Conservation (phyloP, 2,329 filamentous ascomycete genomes). For the Orbilia brochopaga region DNA sequence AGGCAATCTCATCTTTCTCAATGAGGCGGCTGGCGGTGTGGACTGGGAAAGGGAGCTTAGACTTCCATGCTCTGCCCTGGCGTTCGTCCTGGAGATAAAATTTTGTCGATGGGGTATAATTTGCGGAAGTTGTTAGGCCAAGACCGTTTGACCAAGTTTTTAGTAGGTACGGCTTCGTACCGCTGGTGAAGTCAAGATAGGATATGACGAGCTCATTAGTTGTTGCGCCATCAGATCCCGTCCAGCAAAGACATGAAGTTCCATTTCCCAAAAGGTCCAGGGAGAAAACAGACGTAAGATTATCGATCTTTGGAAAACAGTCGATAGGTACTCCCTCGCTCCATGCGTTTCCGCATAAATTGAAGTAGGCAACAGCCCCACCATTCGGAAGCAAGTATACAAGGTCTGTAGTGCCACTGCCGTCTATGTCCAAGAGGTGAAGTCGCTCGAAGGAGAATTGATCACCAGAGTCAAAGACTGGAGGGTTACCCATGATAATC, state of each 20-base stretch:
- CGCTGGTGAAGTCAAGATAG: constrained; percentile 45
- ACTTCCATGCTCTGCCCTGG: constrained; percentile 29
- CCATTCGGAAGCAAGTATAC: constrained; percentile 18
- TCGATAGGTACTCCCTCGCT: not conserved
- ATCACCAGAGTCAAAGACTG: constrained; percentile 51
- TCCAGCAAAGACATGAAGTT: constrained; percentile 36
- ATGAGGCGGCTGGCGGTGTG: constrained; percentile 17
- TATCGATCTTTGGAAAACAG: constrained; percentile 23
- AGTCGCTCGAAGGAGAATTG: constrained; percentile 10
- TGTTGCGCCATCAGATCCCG: not conserved
- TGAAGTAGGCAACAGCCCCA: constrained; percentile 13
- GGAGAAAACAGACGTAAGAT: not conserved
- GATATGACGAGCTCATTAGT: too few relatives aligned
- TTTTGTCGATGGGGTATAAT: constrained; percentile 39
- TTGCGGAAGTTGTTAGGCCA: constrained; percentile 14
- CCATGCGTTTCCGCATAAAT: constrained; percentile 35
- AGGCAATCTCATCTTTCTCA: not conserved
- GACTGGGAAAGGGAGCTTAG: constrained; percentile 37
- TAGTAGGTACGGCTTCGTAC: constrained; percentile 31
- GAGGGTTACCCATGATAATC: constrained; percentile 56
- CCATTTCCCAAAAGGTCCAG: constrained; percentile 42
- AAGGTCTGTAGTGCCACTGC: constrained; percentile 32
- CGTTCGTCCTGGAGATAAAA: constrained; percentile 37
- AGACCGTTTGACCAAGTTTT: constrained; percentile 12
- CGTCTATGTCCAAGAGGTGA: constrained; percentile 32